Evolutionary conservation across 2,329 filamentous ascomycete species (phyloP).

Genomic region (Colletotrichum falcatum): DNA sequence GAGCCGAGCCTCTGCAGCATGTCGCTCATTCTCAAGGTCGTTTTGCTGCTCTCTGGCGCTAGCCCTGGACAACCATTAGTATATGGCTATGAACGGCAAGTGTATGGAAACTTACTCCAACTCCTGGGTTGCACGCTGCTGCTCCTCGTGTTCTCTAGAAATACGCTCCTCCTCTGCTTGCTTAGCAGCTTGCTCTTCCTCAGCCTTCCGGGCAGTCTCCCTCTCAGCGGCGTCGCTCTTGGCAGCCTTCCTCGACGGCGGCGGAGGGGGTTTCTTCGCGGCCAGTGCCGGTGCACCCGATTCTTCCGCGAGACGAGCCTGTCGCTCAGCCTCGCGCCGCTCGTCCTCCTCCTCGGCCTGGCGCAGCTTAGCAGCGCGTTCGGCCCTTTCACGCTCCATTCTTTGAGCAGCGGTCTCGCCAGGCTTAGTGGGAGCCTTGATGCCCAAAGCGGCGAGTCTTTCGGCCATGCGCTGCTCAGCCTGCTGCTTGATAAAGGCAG

Average conservation of each 20-base stretch:
- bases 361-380: slow-evolving; percentile 86
- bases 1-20: slow-evolving; percentile 84
- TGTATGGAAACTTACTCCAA: slow-evolving; percentile 78
- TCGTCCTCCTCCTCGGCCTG: slow-evolving; percentile 96
- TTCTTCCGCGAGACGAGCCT: slow-evolving; percentile 85
- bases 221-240: slow-evolving; percentile 70
- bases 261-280: slow-evolving; percentile 78
- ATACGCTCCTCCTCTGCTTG: slow-evolving; percentile 75
- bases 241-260: slow-evolving; percentile 79
- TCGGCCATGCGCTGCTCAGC: slow-evolving; percentile 98
- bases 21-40: slow-evolving; percentile 82
- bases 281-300: slow-evolving; percentile 72
- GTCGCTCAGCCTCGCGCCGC: slow-evolving; percentile 86
- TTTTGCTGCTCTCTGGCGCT: slow-evolving; percentile 81
- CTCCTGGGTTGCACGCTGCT: slow-evolving; percentile 77
- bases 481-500: slow-evolving; percentile 96
- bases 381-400: slow-evolving; percentile 86
- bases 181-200: slow-evolving; percentile 67
- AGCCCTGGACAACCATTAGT: slow-evolving; percentile 65
- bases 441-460: slow-evolving; percentile 89
- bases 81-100: slow-evolving; percentile 40
- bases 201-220: slow-evolving; percentile 66
- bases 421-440: slow-evolving; percentile 83
- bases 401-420: slow-evolving; percentile 87
- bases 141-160: slow-evolving; percentile 78